Evolutionary conservation across 129 eudicot species (phyloP), one percentile per base, ranked within the genome.

Genomic region (Artemisia tridentata): DNA sequence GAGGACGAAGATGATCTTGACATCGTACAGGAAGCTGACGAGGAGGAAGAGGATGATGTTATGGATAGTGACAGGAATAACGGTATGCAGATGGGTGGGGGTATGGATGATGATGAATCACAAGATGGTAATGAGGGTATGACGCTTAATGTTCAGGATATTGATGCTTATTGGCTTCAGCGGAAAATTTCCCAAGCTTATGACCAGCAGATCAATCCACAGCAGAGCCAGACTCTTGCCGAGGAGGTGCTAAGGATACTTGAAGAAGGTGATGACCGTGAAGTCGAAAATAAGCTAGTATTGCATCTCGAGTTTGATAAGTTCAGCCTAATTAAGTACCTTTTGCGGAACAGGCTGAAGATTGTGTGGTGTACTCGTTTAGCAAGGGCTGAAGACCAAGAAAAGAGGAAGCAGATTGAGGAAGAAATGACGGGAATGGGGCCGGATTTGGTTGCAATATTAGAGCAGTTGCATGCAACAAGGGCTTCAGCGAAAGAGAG

Each of bases 121-220:
- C 82, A 65, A 54, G 95, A 86, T 55, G 96, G 88, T 67, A 86
- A 84, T 12, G 95, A 83, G 82, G 96, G 96, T 1, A 89, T 92
- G 95, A 74, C 83, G n/a, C 73, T 92, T 80, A 92, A 89, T 75
- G 98, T 92, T 51, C 96, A 89, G 62, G 96, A 92, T 52, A 83
- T 92, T 65, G 98, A 92, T 89, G 98, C 96, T 48, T 92, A 89
- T 77, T 92, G 98, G 98, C 98, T 89, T 80, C 98, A 92, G 70
- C 85, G 98, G 81, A 92, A 89, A 80, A 89, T 92, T 17, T 86
- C 96, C 5, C 95, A 89, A 67, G 96, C 98, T 41, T 92, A 89
- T 79, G 98, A 87, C 51, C 86, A 86, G 73, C 89, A 93, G 83
- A 93, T 89, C 77, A 97, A 93, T 80, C 95, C 98, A 5, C 98